Evolutionary conservation across 2,329 filamentous ascomycete genomes (phyloP).

Genomic region (Coniochaeta hoffmannii): DNA sequence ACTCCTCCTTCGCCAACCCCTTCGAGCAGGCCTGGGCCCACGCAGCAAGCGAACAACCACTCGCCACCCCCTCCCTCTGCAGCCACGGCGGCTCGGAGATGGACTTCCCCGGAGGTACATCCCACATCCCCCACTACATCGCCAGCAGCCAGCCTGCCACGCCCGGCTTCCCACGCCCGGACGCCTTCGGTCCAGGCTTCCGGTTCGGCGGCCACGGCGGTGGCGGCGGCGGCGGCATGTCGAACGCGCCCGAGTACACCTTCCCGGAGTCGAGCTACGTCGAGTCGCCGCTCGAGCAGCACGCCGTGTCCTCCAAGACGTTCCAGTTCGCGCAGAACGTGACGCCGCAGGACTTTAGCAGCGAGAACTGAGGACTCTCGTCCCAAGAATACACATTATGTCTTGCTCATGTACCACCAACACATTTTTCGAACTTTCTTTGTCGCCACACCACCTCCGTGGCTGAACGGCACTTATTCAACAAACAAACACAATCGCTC

Average conservation of each 20-base stretch:
- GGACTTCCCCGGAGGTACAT: constrained; percentile 30
- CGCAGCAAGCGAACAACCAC: constrained; percentile 36
- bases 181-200: constrained; percentile 34
- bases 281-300: constrained; percentile 26
- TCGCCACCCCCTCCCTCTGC: constrained; percentile 39
- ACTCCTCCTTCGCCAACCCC: not conserved
- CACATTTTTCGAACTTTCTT: not conserved
- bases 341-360: constrained; percentile 33
- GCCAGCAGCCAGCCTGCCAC: constrained; percentile 43
- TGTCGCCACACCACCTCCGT: not conserved
- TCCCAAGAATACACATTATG: too few species aligned
- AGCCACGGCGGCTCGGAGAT: constrained; percentile 37
- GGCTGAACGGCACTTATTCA: not conserved
- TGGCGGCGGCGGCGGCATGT: constrained; percentile 19
- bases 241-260: constrained; percentile 38
- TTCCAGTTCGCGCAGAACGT: constrained; percentile 40
- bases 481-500: not conserved
- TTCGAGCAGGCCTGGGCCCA: constrained; percentile 22
- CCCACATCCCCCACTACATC: constrained; percentile 37
- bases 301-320: constrained; percentile 28
- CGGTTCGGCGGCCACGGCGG: constrained; percentile 21
- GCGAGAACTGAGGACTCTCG: constrained; percentile 9
- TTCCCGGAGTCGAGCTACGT: constrained; percentile 38
- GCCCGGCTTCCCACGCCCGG: constrained; percentile 30
- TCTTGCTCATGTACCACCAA: not conserved